Evolutionary conservation across 345 rosid species (phyloP), one percentile per base, ranked within the genome.

Genomic region (Xanthoceras sorbifolium): DNA sequence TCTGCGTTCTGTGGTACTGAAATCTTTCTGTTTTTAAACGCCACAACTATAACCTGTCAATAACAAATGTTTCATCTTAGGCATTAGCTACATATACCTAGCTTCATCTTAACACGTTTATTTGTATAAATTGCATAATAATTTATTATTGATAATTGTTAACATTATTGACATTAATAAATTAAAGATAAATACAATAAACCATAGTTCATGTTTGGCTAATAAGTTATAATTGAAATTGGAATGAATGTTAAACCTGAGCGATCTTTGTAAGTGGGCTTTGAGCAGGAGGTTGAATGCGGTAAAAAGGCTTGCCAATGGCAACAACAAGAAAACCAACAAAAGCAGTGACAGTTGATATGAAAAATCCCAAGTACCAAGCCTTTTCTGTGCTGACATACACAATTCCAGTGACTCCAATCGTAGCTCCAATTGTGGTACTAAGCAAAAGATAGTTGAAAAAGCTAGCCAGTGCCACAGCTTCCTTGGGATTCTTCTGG

Each of bases 351-450:
- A 86, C 57, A 4, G 86, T 75, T 5, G 86, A 65, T 25, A 86
- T 84, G 55, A 87, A 28, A 64, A 88, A 88, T 3, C 89, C 94
- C 82, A 76, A 83, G 54, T 70, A 76, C 92, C 94, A 90, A 20
- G 61, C 69, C 36, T 64, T 72, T 34, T 82, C 69, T 0, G 71
- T 74, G 64, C 79, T 88, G 26, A 87, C 74, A 69, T 80, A 84
- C 29, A 87, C 92, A 15, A 88, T 78, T 26, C 38, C 83, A 0
- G 94, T 86, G 64, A 90, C 88, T 31, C 94, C 92, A 0, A 87
- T 36, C 1, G 64, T 50, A 18, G 85, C 87, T 15, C 90, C 92
- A 15, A 82, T 9, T 1, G 84, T 83, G 32, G 70, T 64, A 60
- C 81, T 72, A 3, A 87, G 82, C 32, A 78, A 25, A 1, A 76